A percentile compares a stretch with the other conserved stretches of the same genome.
These are phyloP conservation scores for Mycena metata DNA, from an alignment of 768 basidiomycete genomes.

Conservation along the genomic window DNA sequence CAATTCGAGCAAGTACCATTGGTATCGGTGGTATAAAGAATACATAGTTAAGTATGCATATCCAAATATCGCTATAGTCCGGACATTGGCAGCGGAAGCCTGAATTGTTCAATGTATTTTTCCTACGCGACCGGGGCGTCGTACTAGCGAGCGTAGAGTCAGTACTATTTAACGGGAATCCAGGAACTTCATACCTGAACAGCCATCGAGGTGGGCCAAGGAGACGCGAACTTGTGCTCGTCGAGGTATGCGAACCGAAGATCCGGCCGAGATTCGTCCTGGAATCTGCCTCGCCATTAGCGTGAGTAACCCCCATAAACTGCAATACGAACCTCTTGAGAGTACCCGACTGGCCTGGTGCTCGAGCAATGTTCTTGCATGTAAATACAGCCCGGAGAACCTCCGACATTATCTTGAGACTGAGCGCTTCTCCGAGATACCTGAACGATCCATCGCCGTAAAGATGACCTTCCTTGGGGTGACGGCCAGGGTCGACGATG, in stretches of 20 bases:
- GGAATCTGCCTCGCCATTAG: constrained; percentile 56
- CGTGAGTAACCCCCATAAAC: neutral
- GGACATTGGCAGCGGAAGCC: too few relatives aligned
- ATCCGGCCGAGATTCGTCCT: constrained; percentile 60
- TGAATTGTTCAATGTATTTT: too few relatives aligned
- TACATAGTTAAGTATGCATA: too few relatives aligned
- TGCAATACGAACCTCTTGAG: constrained; percentile 64
- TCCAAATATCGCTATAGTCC: too few relatives aligned
- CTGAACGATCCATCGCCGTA: constrained; percentile 63
- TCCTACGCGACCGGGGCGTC: constrained; percentile 9
- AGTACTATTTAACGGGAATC: neutral
- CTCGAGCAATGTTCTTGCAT: constrained; percentile 71
- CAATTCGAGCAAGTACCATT: too few relatives aligned
- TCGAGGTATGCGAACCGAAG: constrained; percentile 71
- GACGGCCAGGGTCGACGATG: constrained; percentile 59
- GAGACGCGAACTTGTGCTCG: constrained; percentile 58
- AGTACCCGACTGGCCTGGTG: constrained; percentile 75
- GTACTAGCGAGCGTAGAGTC: constrained; percentile 17
- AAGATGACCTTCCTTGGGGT: constrained; percentile 59
- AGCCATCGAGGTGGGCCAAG: constrained; percentile 79
- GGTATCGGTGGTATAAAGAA: too few relatives aligned
- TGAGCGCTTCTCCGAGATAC: constrained; percentile 65
- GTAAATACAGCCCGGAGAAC: constrained; percentile 76
- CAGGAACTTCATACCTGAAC: constrained; percentile 60
- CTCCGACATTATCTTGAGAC: constrained; percentile 70